phyloP scores from a whole-genome alignment of 2,329 filamentous ascomycete species.

The Aspergillus brunneoviolaceus region DNA sequence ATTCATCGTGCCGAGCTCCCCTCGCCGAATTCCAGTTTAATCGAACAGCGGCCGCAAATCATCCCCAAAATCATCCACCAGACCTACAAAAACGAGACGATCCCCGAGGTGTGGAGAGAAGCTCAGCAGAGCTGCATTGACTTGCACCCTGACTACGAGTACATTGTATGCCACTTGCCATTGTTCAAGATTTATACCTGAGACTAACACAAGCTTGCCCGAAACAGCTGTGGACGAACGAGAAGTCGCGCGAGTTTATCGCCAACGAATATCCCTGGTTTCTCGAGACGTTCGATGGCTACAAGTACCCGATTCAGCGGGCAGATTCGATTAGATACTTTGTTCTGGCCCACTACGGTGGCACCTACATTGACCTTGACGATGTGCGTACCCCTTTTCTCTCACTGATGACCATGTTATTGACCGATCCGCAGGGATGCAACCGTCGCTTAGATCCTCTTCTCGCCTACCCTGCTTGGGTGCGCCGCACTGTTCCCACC shows the following conservation, averaged over 20 bases:
- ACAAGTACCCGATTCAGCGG: constrained; percentile 72
- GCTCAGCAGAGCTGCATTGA: constrained; percentile 67
- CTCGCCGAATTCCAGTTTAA: constrained; percentile 60
- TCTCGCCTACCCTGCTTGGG: constrained; percentile 67
- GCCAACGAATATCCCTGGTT: constrained; percentile 75
- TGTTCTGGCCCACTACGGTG: constrained; percentile 72
- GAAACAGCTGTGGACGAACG: constrained; percentile 71
- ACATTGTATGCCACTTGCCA: constrained; percentile 55
- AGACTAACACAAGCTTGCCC: constrained; percentile 19
- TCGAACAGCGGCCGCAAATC: constrained; percentile 57
- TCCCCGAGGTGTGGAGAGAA: constrained; percentile 65
- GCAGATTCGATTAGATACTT: constrained; percentile 80
- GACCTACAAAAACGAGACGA: constrained; percentile 69
- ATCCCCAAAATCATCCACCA: constrained; percentile 79
- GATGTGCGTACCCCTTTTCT: constrained; percentile 48
- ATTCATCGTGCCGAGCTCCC: constrained; percentile 67
- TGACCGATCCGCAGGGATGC: constrained; percentile 56
- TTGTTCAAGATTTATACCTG: not conserved
- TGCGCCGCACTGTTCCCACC: constrained; percentile 70
- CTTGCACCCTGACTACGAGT: constrained; percentile 69
- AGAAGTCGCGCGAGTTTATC: constrained; percentile 68
- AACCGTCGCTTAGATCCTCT: constrained; percentile 66
- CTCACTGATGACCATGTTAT: not conserved
- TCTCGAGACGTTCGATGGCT: constrained; percentile 70
- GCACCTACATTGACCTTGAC: constrained; percentile 79